These are phyloP conservation scores for Solanum phureja DNA, from an alignment of 257 asterid genomes.

Conservation along the genomic window DNA sequence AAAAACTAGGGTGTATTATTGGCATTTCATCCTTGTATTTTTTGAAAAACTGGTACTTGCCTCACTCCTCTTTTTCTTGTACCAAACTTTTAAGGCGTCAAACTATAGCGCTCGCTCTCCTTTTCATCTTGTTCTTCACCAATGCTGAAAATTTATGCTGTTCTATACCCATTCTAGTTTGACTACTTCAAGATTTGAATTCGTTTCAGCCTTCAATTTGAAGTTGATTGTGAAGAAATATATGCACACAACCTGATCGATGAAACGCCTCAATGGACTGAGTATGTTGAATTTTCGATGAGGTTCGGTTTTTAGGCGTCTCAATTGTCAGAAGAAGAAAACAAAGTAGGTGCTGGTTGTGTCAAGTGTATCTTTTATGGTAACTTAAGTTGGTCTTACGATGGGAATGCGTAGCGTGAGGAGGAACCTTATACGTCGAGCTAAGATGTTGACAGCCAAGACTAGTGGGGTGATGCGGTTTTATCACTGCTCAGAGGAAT, in stretches of 20 bases:
- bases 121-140: background rate
- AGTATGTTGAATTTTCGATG: background rate
- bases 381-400: background rate
- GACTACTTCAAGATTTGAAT: background rate
- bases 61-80: background rate
- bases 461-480: slow-evolving; percentile 4
- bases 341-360: background rate
- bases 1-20: background rate
- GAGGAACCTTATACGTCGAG: slow-evolving; percentile 10
- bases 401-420: slow-evolving; percentile 26
- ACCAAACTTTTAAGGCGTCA: background rate
- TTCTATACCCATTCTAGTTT: background rate
- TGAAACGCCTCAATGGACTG: background rate
- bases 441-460: slow-evolving; percentile 2
- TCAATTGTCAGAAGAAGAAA: background rate
- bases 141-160: background rate
- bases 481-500: slow-evolving; percentile 19
- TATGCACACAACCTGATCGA: background rate
- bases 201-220: background rate
- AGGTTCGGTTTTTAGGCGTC: background rate
- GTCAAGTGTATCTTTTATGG: background rate
- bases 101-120: background rate
- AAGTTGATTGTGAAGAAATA: background rate
- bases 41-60: background rate
- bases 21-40: background rate